Evolutionary conservation across 768 basidiomycete species (phyloP).

Genomic region (Dacryopinax spathularia): DNA sequence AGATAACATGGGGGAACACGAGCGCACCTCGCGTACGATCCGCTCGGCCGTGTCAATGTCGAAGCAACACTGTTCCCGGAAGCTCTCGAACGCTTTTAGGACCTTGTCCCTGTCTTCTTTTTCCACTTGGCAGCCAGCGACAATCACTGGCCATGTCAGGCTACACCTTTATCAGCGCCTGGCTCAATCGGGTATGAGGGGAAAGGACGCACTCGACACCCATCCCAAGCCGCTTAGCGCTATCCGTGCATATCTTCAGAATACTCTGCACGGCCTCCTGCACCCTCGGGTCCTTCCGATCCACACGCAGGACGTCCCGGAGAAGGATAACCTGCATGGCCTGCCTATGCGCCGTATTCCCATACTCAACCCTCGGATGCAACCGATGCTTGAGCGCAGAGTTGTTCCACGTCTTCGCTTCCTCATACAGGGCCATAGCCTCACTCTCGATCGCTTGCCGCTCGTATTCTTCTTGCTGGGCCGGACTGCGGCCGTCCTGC

Average conservation of each 20-base stretch:
- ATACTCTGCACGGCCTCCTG: conserved; percentile 20
- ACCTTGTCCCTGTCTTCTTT: conserved; percentile 2
- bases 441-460: conserved; percentile 5
- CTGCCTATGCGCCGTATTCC: conserved; percentile 27
- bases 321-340: conserved; percentile 26
- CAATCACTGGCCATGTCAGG: conserved; percentile 24
- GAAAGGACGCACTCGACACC: conserved; percentile 23
- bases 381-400: conserved; percentile 13
- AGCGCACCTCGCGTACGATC: conserved; percentile 17
- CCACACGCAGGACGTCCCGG: conserved; percentile 22
- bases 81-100: conserved; percentile 19
- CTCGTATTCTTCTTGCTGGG: conserved; percentile 1
- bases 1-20: neutral
- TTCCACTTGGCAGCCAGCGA: conserved; percentile 17
- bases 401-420: conserved; percentile 21
- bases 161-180: conserved; percentile 11
- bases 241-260: conserved; percentile 21
- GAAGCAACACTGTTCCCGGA: conserved; percentile 24
- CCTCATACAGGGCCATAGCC: conserved; percentile 16
- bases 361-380: conserved; percentile 22
- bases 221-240: conserved; percentile 19
- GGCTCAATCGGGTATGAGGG: neutral
- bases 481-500: conserved; percentile 4
- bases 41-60: conserved; percentile 28
- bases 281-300: conserved; percentile 20